Conservation (phyloP, 108 stramenopile species). For the Nitzschia sp. region DNA sequence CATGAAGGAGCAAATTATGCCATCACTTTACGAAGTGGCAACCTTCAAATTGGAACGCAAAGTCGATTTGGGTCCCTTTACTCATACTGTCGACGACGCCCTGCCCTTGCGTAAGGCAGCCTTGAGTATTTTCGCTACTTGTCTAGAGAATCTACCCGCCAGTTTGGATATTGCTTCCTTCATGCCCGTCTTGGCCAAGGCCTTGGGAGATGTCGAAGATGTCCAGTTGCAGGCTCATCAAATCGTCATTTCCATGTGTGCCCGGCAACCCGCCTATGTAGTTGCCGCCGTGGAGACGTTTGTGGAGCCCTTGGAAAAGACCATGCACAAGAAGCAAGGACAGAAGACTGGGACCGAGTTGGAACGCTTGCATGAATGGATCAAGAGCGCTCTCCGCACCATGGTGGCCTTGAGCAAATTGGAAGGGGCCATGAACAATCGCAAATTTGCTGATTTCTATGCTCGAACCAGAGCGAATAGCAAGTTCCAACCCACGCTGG, state of each 20-base stretch:
- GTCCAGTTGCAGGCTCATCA: conserved; percentile 83
- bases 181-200: conserved; percentile 75
- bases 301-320: conserved; percentile 81
- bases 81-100: conserved; percentile 96
- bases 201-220: conserved; percentile 81
- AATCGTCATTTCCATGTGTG: conserved; percentile 75
- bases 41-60: conserved; percentile 83
- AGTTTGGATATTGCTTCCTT: conserved; percentile 70
- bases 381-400: conserved; percentile 78
- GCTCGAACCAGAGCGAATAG: conserved; percentile 53
- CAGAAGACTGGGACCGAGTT: conserved; percentile 79
- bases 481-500: conserved; percentile 46
- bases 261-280: conserved; percentile 57
- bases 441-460: conserved; percentile 73
- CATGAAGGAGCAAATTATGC: conserved; percentile 76
- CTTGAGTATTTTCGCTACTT: conserved; percentile 88
- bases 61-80: conserved; percentile 98
- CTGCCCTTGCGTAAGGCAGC: conserved; percentile 94
- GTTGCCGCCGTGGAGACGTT: conserved; percentile 70
- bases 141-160: conserved; percentile 79
- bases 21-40: conserved; percentile 73
- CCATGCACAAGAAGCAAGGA: conserved; percentile 81
- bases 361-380: conserved; percentile 83
- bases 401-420: conserved; percentile 63
- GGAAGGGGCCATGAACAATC: conserved; percentile 66